phyloP scores from a whole-genome alignment of 2,329 filamentous ascomycete species.

The Colletotrichum spaethianum region DNA sequence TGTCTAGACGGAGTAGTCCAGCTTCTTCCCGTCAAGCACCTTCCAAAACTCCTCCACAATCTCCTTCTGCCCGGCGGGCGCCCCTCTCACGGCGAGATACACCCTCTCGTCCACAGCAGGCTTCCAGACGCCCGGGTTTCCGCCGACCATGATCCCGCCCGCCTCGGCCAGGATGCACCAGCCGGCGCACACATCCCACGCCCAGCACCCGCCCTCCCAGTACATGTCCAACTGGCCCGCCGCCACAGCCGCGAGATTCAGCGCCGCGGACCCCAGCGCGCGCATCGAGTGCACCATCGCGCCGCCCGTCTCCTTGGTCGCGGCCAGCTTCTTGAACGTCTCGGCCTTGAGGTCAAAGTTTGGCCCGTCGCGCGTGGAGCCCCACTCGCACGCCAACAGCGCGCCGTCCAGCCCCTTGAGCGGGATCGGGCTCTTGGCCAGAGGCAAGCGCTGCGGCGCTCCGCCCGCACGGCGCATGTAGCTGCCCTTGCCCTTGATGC shows the following conservation, averaged over 20 bases:
- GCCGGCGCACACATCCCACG: constrained; percentile 87
- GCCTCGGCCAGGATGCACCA: constrained; percentile 84
- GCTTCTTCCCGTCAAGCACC: constrained; percentile 67
- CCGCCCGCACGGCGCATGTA: constrained; percentile 65
- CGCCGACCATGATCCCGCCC: constrained; percentile 79
- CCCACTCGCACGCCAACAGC: constrained; percentile 82
- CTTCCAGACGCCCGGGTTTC: constrained; percentile 82
- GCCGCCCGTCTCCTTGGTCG: constrained; percentile 73
- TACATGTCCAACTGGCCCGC: constrained; percentile 80
- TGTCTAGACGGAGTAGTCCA: constrained; percentile 59
- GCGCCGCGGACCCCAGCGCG: constrained; percentile 79
- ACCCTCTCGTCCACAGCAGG: constrained; percentile 70
- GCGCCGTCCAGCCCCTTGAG: constrained; percentile 73
- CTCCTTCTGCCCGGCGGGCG: constrained; percentile 71
- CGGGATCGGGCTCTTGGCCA: constrained; percentile 64
- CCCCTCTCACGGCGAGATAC: constrained; percentile 75
- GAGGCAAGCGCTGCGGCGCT: constrained; percentile 55
- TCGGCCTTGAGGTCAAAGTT: constrained; percentile 80
- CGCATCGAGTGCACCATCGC: constrained; percentile 83
- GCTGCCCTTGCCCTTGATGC: constrained; percentile 76
- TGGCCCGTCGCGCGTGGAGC: constrained; percentile 74
- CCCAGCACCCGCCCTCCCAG: constrained; percentile 89
- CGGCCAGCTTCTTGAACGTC: constrained; percentile 74
- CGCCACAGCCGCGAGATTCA: constrained; percentile 82
- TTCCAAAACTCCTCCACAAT: constrained; percentile 76